These are phyloP conservation scores for Kodamaea leandrae DNA, from an alignment of 805 yeast genomes.

Conservation along the genomic window DNA sequence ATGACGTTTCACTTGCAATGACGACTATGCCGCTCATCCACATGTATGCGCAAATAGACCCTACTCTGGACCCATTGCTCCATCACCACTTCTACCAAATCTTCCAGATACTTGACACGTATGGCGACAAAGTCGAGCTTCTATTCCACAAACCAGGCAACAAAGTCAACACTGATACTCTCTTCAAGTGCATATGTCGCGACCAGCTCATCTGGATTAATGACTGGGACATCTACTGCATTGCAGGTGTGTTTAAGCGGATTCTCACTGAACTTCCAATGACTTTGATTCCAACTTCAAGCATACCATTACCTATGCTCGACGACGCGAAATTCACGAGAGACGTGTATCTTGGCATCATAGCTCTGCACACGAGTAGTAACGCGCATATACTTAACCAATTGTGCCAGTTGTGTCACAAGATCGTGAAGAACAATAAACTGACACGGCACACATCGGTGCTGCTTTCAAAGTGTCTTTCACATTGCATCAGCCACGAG, in stretches of 20 bases:
- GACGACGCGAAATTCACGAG: constrained; percentile 48
- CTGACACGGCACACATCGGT: constrained; percentile 44
- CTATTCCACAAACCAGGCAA: constrained; percentile 60
- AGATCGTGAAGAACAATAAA: constrained; percentile 33
- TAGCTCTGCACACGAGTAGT: constrained; percentile 23
- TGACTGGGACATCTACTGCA: constrained; percentile 55
- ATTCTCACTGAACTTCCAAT: constrained; percentile 50
- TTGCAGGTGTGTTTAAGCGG: constrained; percentile 46
- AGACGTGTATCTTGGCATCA: constrained; percentile 32
- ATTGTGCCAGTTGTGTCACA: constrained; percentile 37
- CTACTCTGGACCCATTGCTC: constrained; percentile 19
- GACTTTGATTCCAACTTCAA: constrained; percentile 51
- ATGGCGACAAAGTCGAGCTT: constrained; percentile 43
- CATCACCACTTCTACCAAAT: constrained; percentile 50
- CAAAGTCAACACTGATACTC: constrained; percentile 42
- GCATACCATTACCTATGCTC: constrained; percentile 51
- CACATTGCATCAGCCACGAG: constrained; percentile 58
- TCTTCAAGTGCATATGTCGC: constrained; percentile 50
- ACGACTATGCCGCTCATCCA: constrained; percentile 21
- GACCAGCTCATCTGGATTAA: constrained; percentile 52
- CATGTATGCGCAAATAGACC: constrained; percentile 19
- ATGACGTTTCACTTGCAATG: constrained; percentile 20
- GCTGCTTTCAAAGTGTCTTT: constrained; percentile 46
- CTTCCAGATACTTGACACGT: constrained; percentile 45
- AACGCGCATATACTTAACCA: constrained; percentile 40